A percentile compares a stretch with the other conserved stretches of the same genome.
Evolutionary conservation across 495 filamentous ascomycete genomes (phyloP).

Genomic region (Daldinia grandis): DNA sequence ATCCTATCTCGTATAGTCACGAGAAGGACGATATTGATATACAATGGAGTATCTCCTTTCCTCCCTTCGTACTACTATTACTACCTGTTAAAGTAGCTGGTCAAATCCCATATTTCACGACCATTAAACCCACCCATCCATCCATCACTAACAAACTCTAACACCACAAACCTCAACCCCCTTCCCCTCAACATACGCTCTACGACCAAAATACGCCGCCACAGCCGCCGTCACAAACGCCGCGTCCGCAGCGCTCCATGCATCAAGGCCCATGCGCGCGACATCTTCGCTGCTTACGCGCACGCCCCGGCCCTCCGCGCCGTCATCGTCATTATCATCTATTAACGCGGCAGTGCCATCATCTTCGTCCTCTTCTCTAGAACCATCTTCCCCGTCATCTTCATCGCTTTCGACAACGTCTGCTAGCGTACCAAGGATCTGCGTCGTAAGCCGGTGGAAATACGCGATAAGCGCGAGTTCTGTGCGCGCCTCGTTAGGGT

Average conservation of each 20-base stretch:
- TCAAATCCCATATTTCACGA: too few species aligned
- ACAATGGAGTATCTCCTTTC: neutral
- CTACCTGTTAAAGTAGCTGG: neutral
- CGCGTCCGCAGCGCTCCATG: slow-evolving; percentile 82
- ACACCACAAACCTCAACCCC: slow-evolving; percentile 84
- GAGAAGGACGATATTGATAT: neutral
- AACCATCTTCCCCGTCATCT: slow-evolving; percentile 58
- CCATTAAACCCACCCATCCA: too few species aligned
- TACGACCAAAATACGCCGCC: slow-evolving; percentile 73
- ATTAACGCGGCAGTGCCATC: slow-evolving; percentile 8
- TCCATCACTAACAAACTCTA: slow-evolving; percentile 66
- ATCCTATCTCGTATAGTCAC: too few species aligned
- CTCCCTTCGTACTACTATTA: neutral
- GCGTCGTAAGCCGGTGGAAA: slow-evolving; percentile 85
- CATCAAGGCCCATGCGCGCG: slow-evolving; percentile 81
- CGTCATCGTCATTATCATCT: slow-evolving; percentile 43
- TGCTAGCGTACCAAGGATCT: slow-evolving; percentile 72
- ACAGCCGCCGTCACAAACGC: slow-evolving; percentile 75
- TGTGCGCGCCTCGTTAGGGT: slow-evolving; percentile 43
- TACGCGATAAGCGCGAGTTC: slow-evolving; percentile 88
- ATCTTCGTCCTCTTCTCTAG: slow-evolving; percentile 58
- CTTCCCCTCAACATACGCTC: slow-evolving; percentile 73
- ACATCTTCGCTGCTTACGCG: slow-evolving; percentile 74
- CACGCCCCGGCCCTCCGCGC: slow-evolving; percentile 54
- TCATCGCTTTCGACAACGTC: slow-evolving; percentile 70